A percentile compares a stretch with the other conserved stretches of the same genome.
phyloP scores from a whole-genome alignment of 306 rosid species.

The Inga oerstediana region DNA sequence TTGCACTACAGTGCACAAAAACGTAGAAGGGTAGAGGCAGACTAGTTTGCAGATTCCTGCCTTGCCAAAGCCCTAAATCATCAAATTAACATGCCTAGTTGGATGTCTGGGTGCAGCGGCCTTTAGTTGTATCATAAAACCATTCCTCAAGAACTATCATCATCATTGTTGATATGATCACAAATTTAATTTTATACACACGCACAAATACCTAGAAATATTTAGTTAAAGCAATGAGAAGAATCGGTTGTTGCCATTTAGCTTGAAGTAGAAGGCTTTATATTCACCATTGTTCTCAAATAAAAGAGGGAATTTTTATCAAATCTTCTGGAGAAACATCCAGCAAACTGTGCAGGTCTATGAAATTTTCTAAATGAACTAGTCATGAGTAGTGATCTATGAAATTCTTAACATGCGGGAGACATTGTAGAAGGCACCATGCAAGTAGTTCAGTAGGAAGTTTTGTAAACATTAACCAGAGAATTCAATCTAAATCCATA shows the following conservation, averaged over 20 bases:
- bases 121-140: neutral
- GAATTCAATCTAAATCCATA: neutral
- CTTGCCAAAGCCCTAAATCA: neutral
- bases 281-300: constrained; percentile 4
- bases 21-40: too few species aligned
- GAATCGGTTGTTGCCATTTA: constrained; percentile 5
- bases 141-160: neutral
- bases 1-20: neutral
- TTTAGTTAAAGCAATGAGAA: constrained; percentile 3
- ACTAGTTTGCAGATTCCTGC: neutral
- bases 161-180: neutral
- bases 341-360: neutral
- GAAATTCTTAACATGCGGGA: constrained; percentile 14
- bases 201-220: neutral
- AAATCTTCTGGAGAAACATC: neutral
- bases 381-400: neutral
- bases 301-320: neutral
- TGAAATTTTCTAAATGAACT: neutral
- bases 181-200: neutral
- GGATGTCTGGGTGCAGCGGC: neutral
- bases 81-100: constrained; percentile 8
- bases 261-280: constrained; percentile 6
- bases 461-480: constrained; percentile 2
- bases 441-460: constrained; percentile 16
- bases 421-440: constrained; percentile 17